These are phyloP conservation scores for Citrullus colocynthis DNA, from an alignment of 306 rosid species.

Conservation along the genomic window DNA sequence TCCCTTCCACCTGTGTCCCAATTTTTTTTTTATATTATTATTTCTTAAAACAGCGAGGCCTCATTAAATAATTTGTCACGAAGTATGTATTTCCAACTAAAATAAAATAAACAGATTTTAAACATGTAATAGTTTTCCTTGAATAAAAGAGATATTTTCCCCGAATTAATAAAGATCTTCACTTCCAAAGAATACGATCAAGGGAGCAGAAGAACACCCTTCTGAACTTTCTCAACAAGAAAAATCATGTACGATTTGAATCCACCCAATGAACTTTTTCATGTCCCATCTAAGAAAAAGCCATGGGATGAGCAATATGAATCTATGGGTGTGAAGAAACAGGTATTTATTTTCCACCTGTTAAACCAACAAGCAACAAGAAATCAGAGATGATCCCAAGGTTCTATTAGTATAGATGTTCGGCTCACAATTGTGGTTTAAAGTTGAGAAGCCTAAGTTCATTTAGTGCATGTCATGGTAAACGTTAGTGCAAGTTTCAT, in stretches of 20 bases:
- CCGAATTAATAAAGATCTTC: background rate
- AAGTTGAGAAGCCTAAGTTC: background rate
- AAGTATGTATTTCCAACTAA: background rate
- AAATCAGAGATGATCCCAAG: background rate
- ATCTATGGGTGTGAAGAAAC: background rate
- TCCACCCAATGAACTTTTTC: background rate
- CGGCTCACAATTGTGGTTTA: background rate
- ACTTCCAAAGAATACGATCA: background rate
- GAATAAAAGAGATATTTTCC: background rate
- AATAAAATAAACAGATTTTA: background rate
- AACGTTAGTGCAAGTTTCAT: background rate
- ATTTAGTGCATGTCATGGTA: background rate
- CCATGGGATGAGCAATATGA: background rate
- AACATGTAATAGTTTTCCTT: background rate
- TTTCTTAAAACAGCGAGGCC: too few species aligned
- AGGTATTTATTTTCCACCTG: background rate
- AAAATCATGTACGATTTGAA: background rate
- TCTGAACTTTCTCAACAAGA: background rate
- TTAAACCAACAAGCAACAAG: background rate
- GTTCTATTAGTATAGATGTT: background rate
- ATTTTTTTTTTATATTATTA: too few species aligned
- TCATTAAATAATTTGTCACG: too few species aligned
- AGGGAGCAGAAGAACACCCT: background rate
- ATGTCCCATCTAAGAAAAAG: background rate
- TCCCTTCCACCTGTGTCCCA: too few species aligned